A percentile compares a stretch with the other conserved stretches of the same genome.
Evolutionary conservation across 768 basidiomycete genomes (phyloP).

Genomic region (Termitomyces sp.): DNA sequence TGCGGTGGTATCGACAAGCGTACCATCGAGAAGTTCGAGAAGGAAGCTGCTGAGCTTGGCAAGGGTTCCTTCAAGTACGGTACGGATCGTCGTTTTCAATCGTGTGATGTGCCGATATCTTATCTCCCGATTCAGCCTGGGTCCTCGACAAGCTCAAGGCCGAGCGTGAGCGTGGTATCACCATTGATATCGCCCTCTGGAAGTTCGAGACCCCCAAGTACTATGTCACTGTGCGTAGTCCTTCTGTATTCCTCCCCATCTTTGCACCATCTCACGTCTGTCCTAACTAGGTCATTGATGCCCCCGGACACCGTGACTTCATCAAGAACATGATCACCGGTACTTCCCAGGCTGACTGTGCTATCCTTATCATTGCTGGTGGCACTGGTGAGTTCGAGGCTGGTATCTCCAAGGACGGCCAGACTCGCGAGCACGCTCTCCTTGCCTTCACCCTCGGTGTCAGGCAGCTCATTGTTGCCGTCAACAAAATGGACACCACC

Average conservation of each 20-base stretch:
- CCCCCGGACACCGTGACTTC: constrained; percentile 99
- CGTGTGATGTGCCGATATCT: constrained; percentile 20
- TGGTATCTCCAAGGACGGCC: constrained; percentile 99
- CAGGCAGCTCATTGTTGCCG: constrained; percentile 98
- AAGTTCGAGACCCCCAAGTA: constrained; percentile 99
- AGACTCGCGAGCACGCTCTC: constrained; percentile 99
- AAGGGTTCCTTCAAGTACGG: constrained; percentile 99
- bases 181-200: constrained; percentile 99
- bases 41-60: constrained; percentile 99
- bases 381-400: constrained; percentile 99
- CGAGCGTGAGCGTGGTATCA: constrained; percentile 99
- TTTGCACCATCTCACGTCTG: constrained; percentile 10
- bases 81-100: constrained; percentile 30
- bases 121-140: constrained; percentile 62
- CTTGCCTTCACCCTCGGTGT: constrained; percentile 99
- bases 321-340: constrained; percentile 99
- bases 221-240: constrained; percentile 75
- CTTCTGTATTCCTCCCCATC: constrained; percentile 1
- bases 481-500: constrained; percentile 99
- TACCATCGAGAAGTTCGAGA: constrained; percentile 99
- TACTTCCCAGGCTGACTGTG: constrained; percentile 99
- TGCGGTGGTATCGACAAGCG: constrained; percentile 99
- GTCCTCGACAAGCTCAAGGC: constrained; percentile 99
- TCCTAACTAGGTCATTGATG: constrained; percentile 83
- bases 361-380: constrained; percentile 98